Conservation (phyloP, 2,329 filamentous ascomycete species). For the Paecilomyces dactylethromorphus region DNA sequence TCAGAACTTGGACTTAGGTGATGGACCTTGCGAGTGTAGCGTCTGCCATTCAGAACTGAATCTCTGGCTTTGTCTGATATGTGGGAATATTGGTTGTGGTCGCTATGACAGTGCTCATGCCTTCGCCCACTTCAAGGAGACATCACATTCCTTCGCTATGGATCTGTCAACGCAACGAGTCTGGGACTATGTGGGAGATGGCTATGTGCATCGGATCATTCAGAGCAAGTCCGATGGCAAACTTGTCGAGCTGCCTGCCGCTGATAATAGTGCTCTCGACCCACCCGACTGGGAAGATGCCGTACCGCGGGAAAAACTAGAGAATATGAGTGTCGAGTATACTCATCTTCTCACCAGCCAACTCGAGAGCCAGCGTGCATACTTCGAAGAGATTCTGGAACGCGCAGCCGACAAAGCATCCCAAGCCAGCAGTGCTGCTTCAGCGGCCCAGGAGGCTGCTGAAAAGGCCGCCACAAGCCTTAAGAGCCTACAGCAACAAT, state of each 20-base stretch:
- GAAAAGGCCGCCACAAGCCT: slow-evolving; percentile 54
- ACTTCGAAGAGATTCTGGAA: slow-evolving; percentile 88
- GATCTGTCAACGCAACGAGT: slow-evolving; percentile 91
- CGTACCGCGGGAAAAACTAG: slow-evolving; percentile 54
- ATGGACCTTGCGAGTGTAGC: slow-evolving; percentile 54
- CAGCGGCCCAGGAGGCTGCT: slow-evolving; percentile 53
- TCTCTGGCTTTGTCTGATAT: slow-evolving; percentile 93
- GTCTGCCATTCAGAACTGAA: slow-evolving; percentile 75
- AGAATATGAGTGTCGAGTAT: slow-evolving; percentile 86
- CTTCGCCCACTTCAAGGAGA: slow-evolving; percentile 87
- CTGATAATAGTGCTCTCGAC: slow-evolving; percentile 38
- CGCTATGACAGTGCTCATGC: slow-evolving; percentile 91
- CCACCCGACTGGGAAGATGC: slow-evolving; percentile 39
- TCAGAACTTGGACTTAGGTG: slow-evolving; percentile 53
- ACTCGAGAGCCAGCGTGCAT: slow-evolving; percentile 83
- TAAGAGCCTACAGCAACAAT: slow-evolving; percentile 50
- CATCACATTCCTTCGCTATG: slow-evolving; percentile 83
- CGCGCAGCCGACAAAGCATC: slow-evolving; percentile 86
- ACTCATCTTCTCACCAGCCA: slow-evolving; percentile 89
- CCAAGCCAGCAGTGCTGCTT: slow-evolving; percentile 55
- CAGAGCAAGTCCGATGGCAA: slow-evolving; percentile 91
- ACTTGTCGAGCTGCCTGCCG: slow-evolving; percentile 76
- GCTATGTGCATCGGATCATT: slow-evolving; percentile 92
- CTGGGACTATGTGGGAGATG: slow-evolving; percentile 95
- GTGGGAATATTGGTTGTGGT: slow-evolving; percentile 86